These are phyloP conservation scores for Eucalyptus victrix DNA, from an alignment of 345 rosid genomes.

Conservation along the genomic window DNA sequence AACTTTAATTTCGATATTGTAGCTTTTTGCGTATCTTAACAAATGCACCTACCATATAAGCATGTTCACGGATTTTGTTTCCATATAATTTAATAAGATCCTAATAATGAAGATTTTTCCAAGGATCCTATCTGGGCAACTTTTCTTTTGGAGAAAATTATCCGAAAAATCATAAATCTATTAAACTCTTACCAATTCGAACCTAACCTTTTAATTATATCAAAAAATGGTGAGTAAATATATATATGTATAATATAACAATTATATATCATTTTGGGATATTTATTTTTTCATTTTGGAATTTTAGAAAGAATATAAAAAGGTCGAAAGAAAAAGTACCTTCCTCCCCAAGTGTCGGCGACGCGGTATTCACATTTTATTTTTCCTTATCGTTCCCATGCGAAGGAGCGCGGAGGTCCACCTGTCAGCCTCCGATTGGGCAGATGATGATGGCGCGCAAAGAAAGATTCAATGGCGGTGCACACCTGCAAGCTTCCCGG, in stretches of 20 bases:
- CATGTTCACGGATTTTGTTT: no score
- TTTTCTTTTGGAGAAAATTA: background rate
- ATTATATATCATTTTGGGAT: background rate
- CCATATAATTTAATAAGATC: no score
- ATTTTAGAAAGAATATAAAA: background rate
- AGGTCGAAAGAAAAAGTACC: background rate
- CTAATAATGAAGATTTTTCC: no score
- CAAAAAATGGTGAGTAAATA: background rate
- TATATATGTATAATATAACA: background rate
- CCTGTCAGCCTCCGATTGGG: background rate
- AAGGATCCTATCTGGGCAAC: background rate
- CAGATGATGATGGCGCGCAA: background rate
- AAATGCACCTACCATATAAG: no score
- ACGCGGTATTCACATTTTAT: background rate
- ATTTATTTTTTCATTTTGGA: background rate
- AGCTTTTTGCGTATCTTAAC: no score
- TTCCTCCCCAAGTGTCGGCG: background rate
- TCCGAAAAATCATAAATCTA: rapidly evolving
- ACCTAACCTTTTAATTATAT: no score
- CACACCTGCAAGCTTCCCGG: background rate
- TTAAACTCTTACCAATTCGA: no score
- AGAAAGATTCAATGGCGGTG: background rate
- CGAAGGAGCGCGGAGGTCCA: background rate
- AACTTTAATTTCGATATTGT: no score
- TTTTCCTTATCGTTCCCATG: background rate